Evolutionary conservation across 208 protist genomes (phyloP), one percentile per base, ranked within the genome.

Genomic region (Crithidia bombi): DNA sequence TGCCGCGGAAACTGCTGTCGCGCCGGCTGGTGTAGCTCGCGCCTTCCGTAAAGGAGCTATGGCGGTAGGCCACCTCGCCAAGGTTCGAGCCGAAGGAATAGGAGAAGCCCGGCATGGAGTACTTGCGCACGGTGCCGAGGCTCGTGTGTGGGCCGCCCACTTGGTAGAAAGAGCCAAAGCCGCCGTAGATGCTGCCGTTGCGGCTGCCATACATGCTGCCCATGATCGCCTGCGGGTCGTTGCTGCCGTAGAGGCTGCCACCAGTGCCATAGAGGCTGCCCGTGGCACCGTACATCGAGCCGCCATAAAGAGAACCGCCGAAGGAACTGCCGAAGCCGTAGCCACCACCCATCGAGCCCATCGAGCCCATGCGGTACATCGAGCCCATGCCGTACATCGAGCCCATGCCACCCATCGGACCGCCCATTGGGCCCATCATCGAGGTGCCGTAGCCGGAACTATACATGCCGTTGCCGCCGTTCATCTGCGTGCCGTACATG

Each of bases 151-250:
- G 64, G 28, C 55, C 65, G 47, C 56, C 64, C 30, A 70, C 51
- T 26, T 75, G 41, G 74, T 82, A 86, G 39, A 86, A 61, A 68
- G 75, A 78, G 63, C 69, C 72, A 30, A 86, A 66, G 44, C 71
- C 71, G 49, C 67, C 62, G 47, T 67, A 67, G 54, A 66, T 68
- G 62, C 33, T 52, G 36, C 76, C 69, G 51, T n/a, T 64, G 55
- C 25, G 35, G 63, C 52, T 74, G 65, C 74, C 73, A 56, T 85
- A 82, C 73, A 85, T 83, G 69, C 77, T 82, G 57, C 81, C 71
- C 56, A 80, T 77, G 52, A 69, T 51, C 7, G 69, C 62, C 55
- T 50, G 17, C n/a, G 70, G 68, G 33, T 71, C 50, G 26, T 56
- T 69, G 43, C 51, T 63, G 39, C 76, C 79, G 51, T 85, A 88